Conservation (phyloP, 345 rosid genomes). For the Rhizophora mangle region DNA sequence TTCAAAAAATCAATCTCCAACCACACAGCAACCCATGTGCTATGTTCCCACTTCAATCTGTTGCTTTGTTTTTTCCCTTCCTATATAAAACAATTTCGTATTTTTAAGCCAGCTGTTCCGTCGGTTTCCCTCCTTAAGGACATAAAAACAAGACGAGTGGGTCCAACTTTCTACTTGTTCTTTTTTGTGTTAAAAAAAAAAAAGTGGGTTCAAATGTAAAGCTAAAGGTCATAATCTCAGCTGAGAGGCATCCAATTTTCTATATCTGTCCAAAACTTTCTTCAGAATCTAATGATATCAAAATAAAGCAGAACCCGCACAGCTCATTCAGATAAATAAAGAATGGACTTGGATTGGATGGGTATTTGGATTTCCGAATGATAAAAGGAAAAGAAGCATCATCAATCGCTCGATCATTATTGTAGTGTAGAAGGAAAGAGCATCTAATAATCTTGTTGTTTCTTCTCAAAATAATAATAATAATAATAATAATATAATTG, state of each 20-base stretch:
- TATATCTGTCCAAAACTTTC: conserved; percentile 10
- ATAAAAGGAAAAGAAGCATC: background rate
- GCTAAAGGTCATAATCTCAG: background rate
- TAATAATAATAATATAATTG: too few relatives aligned
- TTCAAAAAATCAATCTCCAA: conserved; percentile 21
- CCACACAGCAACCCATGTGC: conserved; percentile 22
- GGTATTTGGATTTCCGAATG: background rate
- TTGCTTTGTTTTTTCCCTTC: conserved; percentile 3
- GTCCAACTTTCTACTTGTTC: background rate
- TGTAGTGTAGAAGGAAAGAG: too few relatives aligned
- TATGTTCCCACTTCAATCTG: conserved; percentile 17
- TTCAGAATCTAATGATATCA: conserved; percentile 19
- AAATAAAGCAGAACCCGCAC: conserved; percentile 16
- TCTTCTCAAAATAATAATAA: too few relatives aligned
- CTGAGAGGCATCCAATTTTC: conserved; percentile 4
- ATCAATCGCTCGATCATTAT: background rate
- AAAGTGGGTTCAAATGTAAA: too few relatives aligned
- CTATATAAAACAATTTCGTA: conserved; percentile 5
- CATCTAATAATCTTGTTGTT: too few relatives aligned
- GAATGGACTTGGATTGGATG: background rate
- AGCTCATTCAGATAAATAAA: background rate
- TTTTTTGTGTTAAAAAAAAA: too few relatives aligned
- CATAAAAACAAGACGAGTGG: background rate
- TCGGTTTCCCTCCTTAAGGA: conserved; percentile 31
- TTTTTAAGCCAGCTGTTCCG: background rate